These are phyloP conservation scores for Nymphaea thermarum DNA, from an alignment of 164 flowering plant species.

Conservation along the genomic window DNA sequence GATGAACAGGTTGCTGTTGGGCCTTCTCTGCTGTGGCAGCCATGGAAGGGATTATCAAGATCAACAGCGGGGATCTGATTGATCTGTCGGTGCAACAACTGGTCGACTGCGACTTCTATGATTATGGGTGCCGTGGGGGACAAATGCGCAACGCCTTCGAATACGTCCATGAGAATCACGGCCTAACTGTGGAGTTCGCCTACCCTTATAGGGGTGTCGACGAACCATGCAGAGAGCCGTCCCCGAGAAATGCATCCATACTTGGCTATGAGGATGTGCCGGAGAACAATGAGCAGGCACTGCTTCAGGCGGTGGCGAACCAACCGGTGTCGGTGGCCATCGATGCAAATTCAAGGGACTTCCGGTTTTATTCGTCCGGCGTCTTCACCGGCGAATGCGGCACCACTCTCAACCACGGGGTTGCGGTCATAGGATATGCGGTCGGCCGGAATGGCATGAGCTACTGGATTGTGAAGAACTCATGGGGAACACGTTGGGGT, in stretches of 20 bases:
- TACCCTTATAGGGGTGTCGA: conserved; percentile 12
- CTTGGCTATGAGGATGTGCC: conserved; percentile 17
- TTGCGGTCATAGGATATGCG: conserved; percentile 20
- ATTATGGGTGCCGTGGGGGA: conserved; percentile 18
- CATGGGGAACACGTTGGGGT: conserved; percentile 23
- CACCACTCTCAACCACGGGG: conserved; percentile 15
- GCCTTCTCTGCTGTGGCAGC: conserved; percentile 22
- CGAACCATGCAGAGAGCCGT: conserved; percentile 9
- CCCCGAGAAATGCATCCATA: conserved; percentile 8
- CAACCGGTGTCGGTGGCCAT: conserved; percentile 24
- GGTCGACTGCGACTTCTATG: conserved; percentile 18
- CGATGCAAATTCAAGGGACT: conserved; percentile 12
- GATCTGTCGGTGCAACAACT: conserved; percentile 19
- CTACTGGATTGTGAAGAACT: conserved; percentile 26
- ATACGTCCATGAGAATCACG: conserved; percentile 11
- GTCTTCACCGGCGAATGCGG: conserved; percentile 16
- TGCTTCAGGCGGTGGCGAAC: conserved; percentile 13
- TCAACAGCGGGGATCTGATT: conserved; percentile 9
- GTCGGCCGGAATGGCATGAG: conserved; percentile 9
- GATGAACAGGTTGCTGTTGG: conserved; percentile 16
- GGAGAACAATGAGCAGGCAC: conserved; percentile 10
- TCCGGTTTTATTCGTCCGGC: conserved; percentile 19
- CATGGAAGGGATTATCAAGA: conserved; percentile 15
- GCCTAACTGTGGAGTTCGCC: conserved; percentile 15
- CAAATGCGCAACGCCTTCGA: conserved; percentile 16